phyloP scores from a whole-genome alignment of 768 basidiomycete species.

The Antrodiella citrinella region DNA sequence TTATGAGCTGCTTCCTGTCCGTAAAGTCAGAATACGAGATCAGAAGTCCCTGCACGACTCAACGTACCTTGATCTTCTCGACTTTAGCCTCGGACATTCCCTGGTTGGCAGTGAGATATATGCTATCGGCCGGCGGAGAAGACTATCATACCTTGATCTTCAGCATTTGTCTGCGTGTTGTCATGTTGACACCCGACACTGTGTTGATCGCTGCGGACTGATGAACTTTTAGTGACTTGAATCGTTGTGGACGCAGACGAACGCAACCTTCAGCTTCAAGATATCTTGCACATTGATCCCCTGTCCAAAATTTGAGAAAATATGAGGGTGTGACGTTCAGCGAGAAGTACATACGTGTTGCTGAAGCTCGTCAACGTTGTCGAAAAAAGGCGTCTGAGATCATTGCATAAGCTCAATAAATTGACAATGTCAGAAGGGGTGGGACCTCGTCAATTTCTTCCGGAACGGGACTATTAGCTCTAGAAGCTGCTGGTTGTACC shows the following conservation, averaged over 20 bases:
- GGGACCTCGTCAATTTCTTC: constrained; percentile 37
- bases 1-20: constrained; percentile 86
- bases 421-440: neutral
- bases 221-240: constrained; percentile 5
- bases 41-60: neutral
- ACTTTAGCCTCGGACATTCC: constrained; percentile 97
- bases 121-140: neutral
- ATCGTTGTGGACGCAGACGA: neutral
- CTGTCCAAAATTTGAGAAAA: constrained; percentile 29
- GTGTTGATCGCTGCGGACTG: constrained; percentile 79
- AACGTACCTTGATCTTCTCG: constrained; percentile 82
- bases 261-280: constrained; percentile 75
- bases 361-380: constrained; percentile 78
- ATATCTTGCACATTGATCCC: constrained; percentile 97
- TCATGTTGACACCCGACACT: constrained; percentile 84
- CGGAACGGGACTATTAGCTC: constrained; percentile 36
- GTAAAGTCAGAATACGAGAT: constrained; percentile 1
- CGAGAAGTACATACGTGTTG: constrained; percentile 46
- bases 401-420: neutral
- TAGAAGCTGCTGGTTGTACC: constrained; percentile 37
- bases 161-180: constrained; percentile 78
- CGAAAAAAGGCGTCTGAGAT: constrained; percentile 63
- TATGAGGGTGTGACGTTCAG: neutral
- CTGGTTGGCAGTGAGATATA: no score
- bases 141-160: constrained; percentile 77